Evolutionary conservation across 2,329 filamentous ascomycete genomes (phyloP).

Genomic region (Ophiostoma angusticollis): DNA sequence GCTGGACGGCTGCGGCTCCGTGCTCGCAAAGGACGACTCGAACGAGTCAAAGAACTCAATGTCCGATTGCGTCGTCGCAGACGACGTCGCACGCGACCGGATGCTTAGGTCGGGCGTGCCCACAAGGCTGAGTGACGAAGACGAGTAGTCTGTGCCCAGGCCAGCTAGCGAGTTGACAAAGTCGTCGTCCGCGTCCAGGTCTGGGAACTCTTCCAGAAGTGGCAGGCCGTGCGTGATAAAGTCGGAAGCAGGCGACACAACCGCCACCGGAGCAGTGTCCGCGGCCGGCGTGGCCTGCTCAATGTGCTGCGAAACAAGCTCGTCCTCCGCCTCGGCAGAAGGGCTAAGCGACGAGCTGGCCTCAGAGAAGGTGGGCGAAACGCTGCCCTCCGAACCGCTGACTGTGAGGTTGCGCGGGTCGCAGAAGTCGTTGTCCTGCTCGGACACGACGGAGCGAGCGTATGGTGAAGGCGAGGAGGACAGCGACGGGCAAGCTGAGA

Average conservation of each 20-base stretch:
- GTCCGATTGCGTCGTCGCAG: slow-evolving; percentile 61
- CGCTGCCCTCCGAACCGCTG: slow-evolving; percentile 35
- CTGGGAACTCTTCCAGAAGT: slow-evolving; percentile 73
- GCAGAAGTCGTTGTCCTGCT: slow-evolving; percentile 72
- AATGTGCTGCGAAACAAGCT: slow-evolving; percentile 31
- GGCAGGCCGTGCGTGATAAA: slow-evolving; percentile 51
- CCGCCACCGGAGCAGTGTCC: not conserved
- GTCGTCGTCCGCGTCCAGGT: slow-evolving; percentile 84
- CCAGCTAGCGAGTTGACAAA: slow-evolving; percentile 64
- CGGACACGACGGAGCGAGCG: slow-evolving; percentile 53
- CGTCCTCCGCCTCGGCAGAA: slow-evolving; percentile 49
- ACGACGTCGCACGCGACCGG: slow-evolving; percentile 56
- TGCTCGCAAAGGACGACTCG: slow-evolving; percentile 42
- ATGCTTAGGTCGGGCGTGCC: slow-evolving; percentile 21
- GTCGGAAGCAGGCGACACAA: slow-evolving; percentile 32
- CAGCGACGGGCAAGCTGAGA: slow-evolving; percentile 60
- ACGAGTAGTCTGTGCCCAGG: slow-evolving; percentile 35
- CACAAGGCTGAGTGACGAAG: slow-evolving; percentile 30
- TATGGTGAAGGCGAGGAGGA: slow-evolving; percentile 78
- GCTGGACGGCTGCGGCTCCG: slow-evolving; percentile 42
- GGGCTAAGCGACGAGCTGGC: slow-evolving; percentile 47
- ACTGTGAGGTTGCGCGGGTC: slow-evolving; percentile 85
- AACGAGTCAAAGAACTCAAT: slow-evolving; percentile 64
- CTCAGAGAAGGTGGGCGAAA: slow-evolving; percentile 50
- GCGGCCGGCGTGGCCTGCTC: slow-evolving; percentile 26